phyloP scores from a whole-genome alignment of 2,329 filamentous ascomycete genomes.

The Emericellopsis cladophorae region DNA sequence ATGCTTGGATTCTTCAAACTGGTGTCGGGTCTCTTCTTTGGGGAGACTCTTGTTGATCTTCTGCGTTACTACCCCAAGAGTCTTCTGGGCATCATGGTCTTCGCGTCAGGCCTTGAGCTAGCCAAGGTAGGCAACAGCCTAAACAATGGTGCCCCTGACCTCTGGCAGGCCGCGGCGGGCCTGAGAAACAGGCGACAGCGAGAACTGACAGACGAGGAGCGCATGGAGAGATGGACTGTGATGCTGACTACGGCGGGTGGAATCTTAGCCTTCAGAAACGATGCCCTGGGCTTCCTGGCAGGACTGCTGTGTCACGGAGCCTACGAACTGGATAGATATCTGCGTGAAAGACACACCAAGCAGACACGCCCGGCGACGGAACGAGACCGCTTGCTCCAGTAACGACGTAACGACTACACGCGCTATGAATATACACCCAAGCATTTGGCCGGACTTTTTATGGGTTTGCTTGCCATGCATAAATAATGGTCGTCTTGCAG shows the following conservation, averaged over 20 bases:
- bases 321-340: conserved; percentile 36
- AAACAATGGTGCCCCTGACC: conserved; percentile 54
- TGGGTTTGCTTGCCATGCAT: too few species aligned
- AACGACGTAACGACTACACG: too few species aligned
- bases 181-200: conserved; percentile 21
- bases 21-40: conserved; percentile 61
- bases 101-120: conserved; percentile 80
- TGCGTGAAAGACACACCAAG: conserved; percentile 22
- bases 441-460: too few species aligned
- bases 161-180: conserved; percentile 40
- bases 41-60: conserved; percentile 58
- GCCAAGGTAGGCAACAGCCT: conserved; percentile 74
- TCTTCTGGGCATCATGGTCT: conserved; percentile 75
- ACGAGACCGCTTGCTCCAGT: conserved; percentile 15
- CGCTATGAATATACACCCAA: too few species aligned
- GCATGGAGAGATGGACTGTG: conserved; percentile 67
- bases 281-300: conserved; percentile 73
- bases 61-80: conserved; percentile 62
- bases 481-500: too few species aligned
- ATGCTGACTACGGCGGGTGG: conserved; percentile 82
- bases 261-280: conserved; percentile 78
- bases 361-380: conserved; percentile 10
- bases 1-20: conserved; percentile 68
- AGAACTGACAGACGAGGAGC: conserved; percentile 52
- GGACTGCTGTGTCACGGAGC: conserved; percentile 70